Evolutionary conservation across 352 stramenopile genomes (phyloP).

Genomic region (Pythium guiyangense): DNA sequence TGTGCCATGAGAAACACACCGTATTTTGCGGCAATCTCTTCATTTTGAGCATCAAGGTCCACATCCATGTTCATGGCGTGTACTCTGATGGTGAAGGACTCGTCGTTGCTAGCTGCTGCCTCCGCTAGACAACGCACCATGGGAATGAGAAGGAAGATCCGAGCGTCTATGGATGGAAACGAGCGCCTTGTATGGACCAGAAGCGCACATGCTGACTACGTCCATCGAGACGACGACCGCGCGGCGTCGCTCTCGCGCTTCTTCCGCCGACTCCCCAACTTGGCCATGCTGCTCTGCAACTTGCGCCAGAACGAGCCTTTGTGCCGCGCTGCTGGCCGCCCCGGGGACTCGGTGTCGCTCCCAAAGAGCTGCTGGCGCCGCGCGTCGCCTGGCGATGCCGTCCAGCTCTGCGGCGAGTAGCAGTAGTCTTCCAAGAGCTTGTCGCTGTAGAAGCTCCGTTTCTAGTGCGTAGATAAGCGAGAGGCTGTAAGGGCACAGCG

Average conservation of each 20-base stretch:
- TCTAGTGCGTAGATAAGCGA: conserved; percentile 25
- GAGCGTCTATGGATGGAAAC: too few relatives aligned
- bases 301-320: conserved; percentile 70
- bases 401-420: conserved; percentile 83
- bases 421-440: conserved; percentile 80
- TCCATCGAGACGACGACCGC: too few relatives aligned
- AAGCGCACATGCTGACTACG: too few relatives aligned
- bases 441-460: conserved; percentile 75
- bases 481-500: neutral
- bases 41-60: too few relatives aligned
- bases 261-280: conserved; percentile 56
- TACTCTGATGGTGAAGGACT: too few relatives aligned
- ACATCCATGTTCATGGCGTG: too few relatives aligned
- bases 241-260: conserved; percentile 21
- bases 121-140: too few relatives aligned
- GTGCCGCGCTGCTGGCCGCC: conserved; percentile 19
- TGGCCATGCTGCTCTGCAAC: conserved; percentile 62
- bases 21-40: too few relatives aligned
- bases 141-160: too few relatives aligned
- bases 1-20: too few relatives aligned
- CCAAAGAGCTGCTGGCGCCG: conserved; percentile 71
- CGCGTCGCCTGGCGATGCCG: conserved; percentile 59
- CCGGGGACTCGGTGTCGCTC: conserved; percentile 50
- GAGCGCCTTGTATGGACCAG: too few relatives aligned
- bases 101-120: too few relatives aligned